Evolutionary conservation across 805 yeast genomes (phyloP).

Genomic region (Pichia kluyveri): DNA sequence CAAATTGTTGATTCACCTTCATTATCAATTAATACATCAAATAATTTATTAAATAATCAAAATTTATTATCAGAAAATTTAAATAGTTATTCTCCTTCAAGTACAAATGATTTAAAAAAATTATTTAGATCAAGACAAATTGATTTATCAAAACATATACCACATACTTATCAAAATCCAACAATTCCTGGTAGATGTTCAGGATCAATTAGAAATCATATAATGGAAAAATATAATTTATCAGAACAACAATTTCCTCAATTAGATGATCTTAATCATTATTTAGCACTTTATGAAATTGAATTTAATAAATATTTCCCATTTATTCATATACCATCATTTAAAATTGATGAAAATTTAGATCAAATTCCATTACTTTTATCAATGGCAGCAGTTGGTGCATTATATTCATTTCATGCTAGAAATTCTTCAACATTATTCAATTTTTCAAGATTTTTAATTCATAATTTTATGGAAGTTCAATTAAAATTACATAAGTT

Average conservation of each 20-base stretch:
- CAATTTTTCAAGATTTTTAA: slow-evolving; percentile 56
- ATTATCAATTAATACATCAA: slow-evolving; percentile 10
- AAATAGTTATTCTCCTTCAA: slow-evolving; percentile 10
- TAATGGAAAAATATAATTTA: slow-evolving; percentile 45
- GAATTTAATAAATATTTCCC: slow-evolving; percentile 81
- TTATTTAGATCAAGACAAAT: slow-evolving; percentile 59
- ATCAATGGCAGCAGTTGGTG: slow-evolving; percentile 85
- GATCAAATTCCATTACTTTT: slow-evolving; percentile 57
- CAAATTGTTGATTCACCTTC: neutral
- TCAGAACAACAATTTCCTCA: slow-evolving; percentile 60
- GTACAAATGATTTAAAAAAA: slow-evolving; percentile 42
- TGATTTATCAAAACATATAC: slow-evolving; percentile 48
- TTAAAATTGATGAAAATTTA: slow-evolving; percentile 38
- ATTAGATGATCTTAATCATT: slow-evolving; percentile 65
- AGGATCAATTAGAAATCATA: slow-evolving; percentile 42
- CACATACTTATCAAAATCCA: slow-evolving; percentile 22
- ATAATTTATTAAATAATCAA: neutral
- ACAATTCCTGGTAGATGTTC: slow-evolving; percentile 32
- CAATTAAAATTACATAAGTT: slow-evolving; percentile 35
- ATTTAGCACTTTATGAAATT: slow-evolving; percentile 61
- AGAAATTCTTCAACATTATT: slow-evolving; percentile 64
- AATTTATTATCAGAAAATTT: neutral
- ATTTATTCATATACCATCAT: slow-evolving; percentile 67
- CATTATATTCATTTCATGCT: slow-evolving; percentile 74
- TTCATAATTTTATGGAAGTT: slow-evolving; percentile 57